A percentile compares a stretch with the other conserved stretches of the same genome.
Conservation (phyloP, 2,329 filamentous ascomycete genomes). For the Colletotrichum paranaense region DNA sequence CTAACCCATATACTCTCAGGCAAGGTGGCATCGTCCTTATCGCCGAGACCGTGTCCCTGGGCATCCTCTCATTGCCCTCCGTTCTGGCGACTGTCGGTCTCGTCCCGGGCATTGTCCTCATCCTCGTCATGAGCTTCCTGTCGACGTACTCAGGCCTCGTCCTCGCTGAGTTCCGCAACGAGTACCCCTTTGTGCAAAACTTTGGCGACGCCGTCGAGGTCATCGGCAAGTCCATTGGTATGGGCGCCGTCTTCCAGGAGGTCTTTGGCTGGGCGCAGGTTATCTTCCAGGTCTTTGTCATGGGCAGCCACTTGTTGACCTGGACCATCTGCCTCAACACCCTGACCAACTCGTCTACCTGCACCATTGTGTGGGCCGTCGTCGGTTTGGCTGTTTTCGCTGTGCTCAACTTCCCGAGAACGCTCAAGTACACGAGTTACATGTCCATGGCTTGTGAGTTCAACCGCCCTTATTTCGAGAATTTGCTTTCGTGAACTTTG, state of each 20-base stretch:
- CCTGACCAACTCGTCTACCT: conserved; percentile 68
- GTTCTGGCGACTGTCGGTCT: conserved; percentile 79
- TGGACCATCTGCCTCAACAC: conserved; percentile 76
- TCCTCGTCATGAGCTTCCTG: conserved; percentile 72
- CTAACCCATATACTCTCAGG: conserved; percentile 40
- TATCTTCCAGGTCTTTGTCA: conserved; percentile 74
- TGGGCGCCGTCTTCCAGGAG: conserved; percentile 66
- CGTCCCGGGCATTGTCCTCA: conserved; percentile 78
- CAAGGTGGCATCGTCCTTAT: conserved; percentile 57
- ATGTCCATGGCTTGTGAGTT: conserved; percentile 66
- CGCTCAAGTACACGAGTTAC: conserved; percentile 70
- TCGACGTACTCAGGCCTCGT: conserved; percentile 72
- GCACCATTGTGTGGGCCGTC: conserved; percentile 73
- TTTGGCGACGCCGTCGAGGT: conserved; percentile 75
- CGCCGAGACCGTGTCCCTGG: conserved; percentile 58
- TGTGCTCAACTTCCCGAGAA: conserved; percentile 69
- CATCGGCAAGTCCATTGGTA: conserved; percentile 56
- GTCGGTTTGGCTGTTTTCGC: conserved; percentile 69
- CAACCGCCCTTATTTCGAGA: neutral
- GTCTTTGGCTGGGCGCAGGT: conserved; percentile 69
- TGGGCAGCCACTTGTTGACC: conserved; percentile 76
- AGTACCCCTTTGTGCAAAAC: conserved; percentile 74
- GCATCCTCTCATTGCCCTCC: conserved; percentile 78
- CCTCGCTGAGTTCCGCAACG: conserved; percentile 76
- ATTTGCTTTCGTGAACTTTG: neutral